These are phyloP conservation scores for Albugo candida DNA, from an alignment of 352 stramenopile species.

Conservation along the genomic window DNA sequence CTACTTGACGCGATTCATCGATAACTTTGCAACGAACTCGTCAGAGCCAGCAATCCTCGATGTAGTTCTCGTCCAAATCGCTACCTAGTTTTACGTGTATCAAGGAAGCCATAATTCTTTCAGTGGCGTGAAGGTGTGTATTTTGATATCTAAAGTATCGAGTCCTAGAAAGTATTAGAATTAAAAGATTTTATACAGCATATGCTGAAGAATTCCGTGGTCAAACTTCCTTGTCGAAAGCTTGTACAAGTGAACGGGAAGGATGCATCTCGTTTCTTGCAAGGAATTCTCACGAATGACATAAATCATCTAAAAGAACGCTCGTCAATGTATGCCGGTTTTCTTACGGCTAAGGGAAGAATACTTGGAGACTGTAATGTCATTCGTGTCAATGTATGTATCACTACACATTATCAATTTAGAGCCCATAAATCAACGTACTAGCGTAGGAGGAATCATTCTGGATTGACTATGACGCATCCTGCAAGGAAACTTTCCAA, in stretches of 20 bases:
- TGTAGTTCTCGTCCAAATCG: no score
- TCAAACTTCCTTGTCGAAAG: conserved; percentile 23
- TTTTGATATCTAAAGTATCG: no score
- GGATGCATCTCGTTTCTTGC: conserved; percentile 54
- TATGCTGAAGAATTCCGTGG: conserved; percentile 19
- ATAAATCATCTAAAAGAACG: conserved; percentile 38
- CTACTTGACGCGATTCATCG: no score
- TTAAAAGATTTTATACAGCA: no score
- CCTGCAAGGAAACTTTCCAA: conserved; percentile 57
- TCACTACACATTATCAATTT: not conserved
- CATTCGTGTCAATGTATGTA: conserved; percentile 27
- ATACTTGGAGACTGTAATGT: conserved; percentile 61
- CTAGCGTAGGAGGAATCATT: not conserved
- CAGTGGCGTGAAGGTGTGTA: no score
- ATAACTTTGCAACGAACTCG: no score
- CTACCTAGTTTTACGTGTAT: no score
- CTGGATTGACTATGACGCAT: conserved; percentile 19
- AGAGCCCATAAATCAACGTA: not conserved
- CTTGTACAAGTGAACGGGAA: conserved; percentile 50
- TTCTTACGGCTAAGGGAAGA: conserved; percentile 60
- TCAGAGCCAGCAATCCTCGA: no score
- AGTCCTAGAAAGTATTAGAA: no score
- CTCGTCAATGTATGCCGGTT: conserved; percentile 54
- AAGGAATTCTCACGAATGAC: conserved; percentile 73
- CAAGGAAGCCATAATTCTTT: no score